phyloP scores from a whole-genome alignment of 2,329 filamentous ascomycete species.

The Sporothrix pseudoabietina region DNA sequence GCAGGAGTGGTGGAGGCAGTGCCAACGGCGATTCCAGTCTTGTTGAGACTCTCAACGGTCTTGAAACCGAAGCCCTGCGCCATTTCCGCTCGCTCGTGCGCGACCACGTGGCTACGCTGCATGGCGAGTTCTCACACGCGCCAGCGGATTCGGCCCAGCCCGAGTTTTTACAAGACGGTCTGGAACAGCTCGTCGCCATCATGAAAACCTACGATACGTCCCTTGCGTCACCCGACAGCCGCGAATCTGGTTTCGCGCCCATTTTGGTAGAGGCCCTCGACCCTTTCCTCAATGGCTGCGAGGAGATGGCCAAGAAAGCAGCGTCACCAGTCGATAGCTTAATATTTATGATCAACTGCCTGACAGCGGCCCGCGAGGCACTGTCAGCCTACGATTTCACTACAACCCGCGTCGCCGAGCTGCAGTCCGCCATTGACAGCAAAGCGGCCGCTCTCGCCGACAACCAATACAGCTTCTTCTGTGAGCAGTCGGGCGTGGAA shows the following conservation, averaged over 20 bases:
- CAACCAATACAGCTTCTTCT: conserved; percentile 72
- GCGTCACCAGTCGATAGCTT: conserved; percentile 62
- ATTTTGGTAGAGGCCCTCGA: conserved; percentile 80
- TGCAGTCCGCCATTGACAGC: conserved; percentile 59
- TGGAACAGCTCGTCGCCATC: conserved; percentile 75
- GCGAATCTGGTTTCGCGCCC: conserved; percentile 70
- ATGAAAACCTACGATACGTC: conserved; percentile 89
- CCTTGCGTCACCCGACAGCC: conserved; percentile 59
- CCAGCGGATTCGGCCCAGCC: conserved; percentile 76
- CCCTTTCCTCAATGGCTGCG: conserved; percentile 78
- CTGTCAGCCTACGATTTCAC: conserved; percentile 68
- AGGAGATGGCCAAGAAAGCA: conserved; percentile 62
- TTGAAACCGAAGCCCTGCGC: conserved; percentile 75
- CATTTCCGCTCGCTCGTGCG: conserved; percentile 82
- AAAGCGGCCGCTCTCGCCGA: conserved; percentile 62
- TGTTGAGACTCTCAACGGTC: conserved; percentile 64
- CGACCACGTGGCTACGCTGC: conserved; percentile 75
- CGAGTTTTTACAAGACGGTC: conserved; percentile 75
- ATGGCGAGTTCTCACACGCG: conserved; percentile 69
- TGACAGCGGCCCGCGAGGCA: conserved; percentile 58
- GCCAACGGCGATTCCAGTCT: conserved; percentile 59
- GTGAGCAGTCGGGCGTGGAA: conserved; percentile 72
- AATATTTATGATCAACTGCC: conserved; percentile 75
- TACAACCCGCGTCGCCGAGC: conserved; percentile 53
- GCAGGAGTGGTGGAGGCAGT: conserved; percentile 40